Conservation (phyloP, 1,139 yeast genomes). For the Suhomyces coccinellae region DNA sequence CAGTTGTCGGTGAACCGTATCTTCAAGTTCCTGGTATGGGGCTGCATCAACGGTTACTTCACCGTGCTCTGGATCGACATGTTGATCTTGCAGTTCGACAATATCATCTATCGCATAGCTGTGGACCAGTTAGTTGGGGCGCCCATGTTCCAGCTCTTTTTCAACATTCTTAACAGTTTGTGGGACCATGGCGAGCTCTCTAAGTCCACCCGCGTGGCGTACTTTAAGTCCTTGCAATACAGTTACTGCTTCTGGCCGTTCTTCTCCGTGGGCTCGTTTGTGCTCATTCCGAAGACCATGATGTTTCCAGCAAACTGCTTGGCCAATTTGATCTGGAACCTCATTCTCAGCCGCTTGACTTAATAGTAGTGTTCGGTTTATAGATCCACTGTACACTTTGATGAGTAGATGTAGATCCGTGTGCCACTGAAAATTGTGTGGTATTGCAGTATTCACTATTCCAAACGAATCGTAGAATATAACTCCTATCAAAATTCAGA, state of each 20-base stretch:
- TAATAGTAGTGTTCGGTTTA: constrained; percentile 2
- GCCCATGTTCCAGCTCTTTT: constrained; percentile 53
- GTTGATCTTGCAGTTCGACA: constrained; percentile 39
- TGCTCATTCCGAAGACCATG: constrained; percentile 45
- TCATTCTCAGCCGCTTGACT: constrained; percentile 40
- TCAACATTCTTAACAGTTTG: constrained; percentile 47
- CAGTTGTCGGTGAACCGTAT: constrained; percentile 43
- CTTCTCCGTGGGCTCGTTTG: constrained; percentile 52
- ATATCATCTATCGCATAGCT: constrained; percentile 38
- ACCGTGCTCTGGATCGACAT: constrained; percentile 59
- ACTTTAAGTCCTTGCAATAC: constrained; percentile 49
- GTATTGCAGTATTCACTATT: too few relatives aligned
- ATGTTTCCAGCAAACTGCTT: constrained; percentile 61
- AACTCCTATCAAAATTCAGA: too few relatives aligned
- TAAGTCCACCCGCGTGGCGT: constrained; percentile 30
- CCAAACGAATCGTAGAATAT: too few relatives aligned
- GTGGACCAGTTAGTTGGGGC: constrained; percentile 59
- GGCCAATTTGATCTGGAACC: constrained; percentile 57
- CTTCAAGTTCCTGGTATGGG: constrained; percentile 59
- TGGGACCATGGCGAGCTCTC: constrained; percentile 56
- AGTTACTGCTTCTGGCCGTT: constrained; percentile 63
- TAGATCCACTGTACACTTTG: constrained; percentile 1
- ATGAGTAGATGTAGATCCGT: neutral
- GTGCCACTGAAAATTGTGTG: too few relatives aligned
- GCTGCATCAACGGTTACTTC: constrained; percentile 57